Evolutionary conservation across 2,329 filamentous ascomycete genomes (phyloP).

Genomic region (Ramichloridium luteum): DNA sequence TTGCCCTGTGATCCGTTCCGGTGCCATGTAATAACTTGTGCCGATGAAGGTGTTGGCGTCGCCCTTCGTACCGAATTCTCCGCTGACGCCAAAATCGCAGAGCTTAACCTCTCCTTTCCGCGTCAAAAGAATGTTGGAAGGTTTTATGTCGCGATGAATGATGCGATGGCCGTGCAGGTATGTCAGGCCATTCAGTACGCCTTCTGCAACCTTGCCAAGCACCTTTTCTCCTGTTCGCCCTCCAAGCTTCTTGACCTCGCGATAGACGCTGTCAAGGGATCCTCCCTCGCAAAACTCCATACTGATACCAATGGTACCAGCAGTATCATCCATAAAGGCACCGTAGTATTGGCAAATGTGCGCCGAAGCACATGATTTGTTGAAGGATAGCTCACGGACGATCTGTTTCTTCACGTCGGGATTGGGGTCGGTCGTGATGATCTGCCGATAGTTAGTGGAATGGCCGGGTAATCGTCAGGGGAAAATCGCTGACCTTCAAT

Average conservation of each 20-base stretch:
- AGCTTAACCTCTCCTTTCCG: constrained; percentile 90
- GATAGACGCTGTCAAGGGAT: constrained; percentile 91
- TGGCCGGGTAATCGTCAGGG: too few species aligned
- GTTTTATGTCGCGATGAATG: constrained; percentile 98
- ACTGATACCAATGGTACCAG: constrained; percentile 90
- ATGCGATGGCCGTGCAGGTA: constrained; percentile 94
- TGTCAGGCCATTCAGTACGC: constrained; percentile 82
- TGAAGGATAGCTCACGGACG: constrained; percentile 88
- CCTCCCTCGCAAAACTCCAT: constrained; percentile 99
- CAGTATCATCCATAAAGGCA: constrained; percentile 91
- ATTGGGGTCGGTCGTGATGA: constrained; percentile 96
- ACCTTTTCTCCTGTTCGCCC: constrained; percentile 95
- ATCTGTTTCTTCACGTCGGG: constrained; percentile 98
- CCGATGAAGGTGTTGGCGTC: constrained; percentile 99
- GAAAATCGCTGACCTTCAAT: constrained; percentile 56
- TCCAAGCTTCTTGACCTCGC: constrained; percentile 89
- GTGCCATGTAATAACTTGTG: constrained; percentile 98
- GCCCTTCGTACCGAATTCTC: constrained; percentile 95
- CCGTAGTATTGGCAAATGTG: constrained; percentile 98
- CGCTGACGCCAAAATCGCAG: constrained; percentile 95
- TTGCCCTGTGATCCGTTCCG: constrained; percentile 92
- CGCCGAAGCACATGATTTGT: constrained; percentile 90
- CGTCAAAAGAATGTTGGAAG: constrained; percentile 89
- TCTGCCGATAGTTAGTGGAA: too few species aligned
- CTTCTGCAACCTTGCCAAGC: constrained; percentile 89